A percentile compares a stretch with the other conserved stretches of the same genome.
Evolutionary conservation across 768 basidiomycete species (phyloP).

Genomic region (Mrakia gelida): DNA sequence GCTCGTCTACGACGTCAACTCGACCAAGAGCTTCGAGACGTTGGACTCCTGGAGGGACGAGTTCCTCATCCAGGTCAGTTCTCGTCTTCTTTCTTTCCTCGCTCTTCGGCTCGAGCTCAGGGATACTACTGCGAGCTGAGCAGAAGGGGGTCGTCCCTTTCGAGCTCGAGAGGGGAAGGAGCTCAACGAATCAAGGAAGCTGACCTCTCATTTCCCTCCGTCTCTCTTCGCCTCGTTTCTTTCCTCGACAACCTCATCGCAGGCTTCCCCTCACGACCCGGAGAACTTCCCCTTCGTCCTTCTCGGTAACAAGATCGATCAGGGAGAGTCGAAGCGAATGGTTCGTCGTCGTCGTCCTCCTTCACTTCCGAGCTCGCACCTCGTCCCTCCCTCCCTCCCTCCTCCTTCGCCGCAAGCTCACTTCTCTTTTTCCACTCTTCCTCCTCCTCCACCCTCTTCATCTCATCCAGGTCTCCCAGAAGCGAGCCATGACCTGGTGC

Average conservation of each 20-base stretch:
- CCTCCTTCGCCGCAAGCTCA: constrained; percentile 6
- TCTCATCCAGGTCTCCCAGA: not conserved
- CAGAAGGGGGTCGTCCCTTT: not conserved
- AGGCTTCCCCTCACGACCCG: constrained; percentile 96
- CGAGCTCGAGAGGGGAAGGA: not conserved
- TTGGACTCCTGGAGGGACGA: constrained; percentile 99
- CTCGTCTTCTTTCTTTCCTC: not conserved
- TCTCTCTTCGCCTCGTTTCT: not conserved
- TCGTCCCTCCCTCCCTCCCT: not conserved
- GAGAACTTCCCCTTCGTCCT: constrained; percentile 99
- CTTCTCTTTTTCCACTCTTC: not conserved
- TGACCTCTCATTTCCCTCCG: not conserved
- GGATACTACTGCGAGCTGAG: too few relatives aligned
- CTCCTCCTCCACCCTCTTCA: not conserved
- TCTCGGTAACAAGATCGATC: constrained; percentile 99
- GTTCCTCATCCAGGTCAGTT: constrained; percentile 70
- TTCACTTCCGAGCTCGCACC: not conserved
- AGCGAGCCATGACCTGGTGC: constrained; percentile 72
- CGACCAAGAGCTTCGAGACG: constrained; percentile 87
- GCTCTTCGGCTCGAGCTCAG: not conserved
- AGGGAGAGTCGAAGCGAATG: constrained; percentile 97
- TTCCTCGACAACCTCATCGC: constrained; percentile 37
- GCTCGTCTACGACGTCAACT: constrained; percentile 98
- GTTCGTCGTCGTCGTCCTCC: constrained; percentile 48
- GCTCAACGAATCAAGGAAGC: not conserved